phyloP scores from a whole-genome alignment of 2,329 filamentous ascomycete genomes.

The Acephala macrosclerotiorum region DNA sequence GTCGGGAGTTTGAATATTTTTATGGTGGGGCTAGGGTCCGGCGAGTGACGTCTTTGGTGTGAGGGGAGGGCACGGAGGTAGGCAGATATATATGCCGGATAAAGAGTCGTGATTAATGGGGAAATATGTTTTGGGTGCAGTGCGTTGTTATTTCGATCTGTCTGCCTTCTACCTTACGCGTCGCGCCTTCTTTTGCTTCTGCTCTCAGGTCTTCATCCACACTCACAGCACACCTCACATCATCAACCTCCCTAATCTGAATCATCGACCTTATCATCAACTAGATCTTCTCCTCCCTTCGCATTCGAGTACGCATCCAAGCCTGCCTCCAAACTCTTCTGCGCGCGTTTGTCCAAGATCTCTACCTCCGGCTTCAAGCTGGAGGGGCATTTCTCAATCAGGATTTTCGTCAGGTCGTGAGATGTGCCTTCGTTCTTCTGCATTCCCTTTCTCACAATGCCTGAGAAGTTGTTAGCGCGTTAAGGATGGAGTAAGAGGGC shows the following conservation, averaged over 20 bases:
- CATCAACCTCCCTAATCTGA: constrained; percentile 28
- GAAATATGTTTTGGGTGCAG: too few relatives aligned
- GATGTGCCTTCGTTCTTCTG: background rate
- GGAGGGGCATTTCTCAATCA: background rate
- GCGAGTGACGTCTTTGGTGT: too few relatives aligned
- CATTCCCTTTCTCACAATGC: background rate
- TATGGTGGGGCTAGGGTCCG: too few relatives aligned
- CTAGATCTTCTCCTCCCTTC: constrained; percentile 35
- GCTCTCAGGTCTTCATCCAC: background rate
- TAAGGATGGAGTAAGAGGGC: background rate
- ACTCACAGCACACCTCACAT: background rate
- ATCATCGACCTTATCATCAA: constrained; percentile 38
- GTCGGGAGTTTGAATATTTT: too few relatives aligned
- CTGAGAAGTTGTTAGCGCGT: background rate
- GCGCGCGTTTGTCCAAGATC: constrained; percentile 32
- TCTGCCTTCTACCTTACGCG: too few relatives aligned
- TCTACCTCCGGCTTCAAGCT: constrained; percentile 24
- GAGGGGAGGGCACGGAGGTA: too few relatives aligned
- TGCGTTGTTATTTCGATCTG: too few relatives aligned
- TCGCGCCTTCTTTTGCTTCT: too few relatives aligned
- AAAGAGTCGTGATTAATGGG: too few relatives aligned
- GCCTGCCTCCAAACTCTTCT: constrained; percentile 33
- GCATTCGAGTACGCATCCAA: constrained; percentile 32
- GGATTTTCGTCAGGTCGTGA: background rate
- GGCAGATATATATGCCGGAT: too few relatives aligned